These are phyloP conservation scores for Wickerhamiella kazuoi DNA, from an alignment of 805 yeast species.

Conservation along the genomic window DNA sequence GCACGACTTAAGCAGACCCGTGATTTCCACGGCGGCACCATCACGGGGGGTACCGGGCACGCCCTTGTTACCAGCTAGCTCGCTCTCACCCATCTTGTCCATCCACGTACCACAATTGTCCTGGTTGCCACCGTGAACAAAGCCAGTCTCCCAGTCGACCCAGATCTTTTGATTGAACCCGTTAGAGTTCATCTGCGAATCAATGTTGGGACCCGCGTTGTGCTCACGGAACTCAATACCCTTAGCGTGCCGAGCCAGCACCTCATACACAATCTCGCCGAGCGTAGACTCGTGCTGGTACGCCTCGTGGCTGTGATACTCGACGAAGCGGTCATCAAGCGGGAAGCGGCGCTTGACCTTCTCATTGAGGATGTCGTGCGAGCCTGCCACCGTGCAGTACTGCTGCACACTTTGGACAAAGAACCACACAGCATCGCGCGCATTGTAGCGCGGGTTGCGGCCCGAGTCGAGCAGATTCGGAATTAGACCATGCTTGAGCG, in stretches of 20 bases:
- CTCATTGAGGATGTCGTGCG: slow-evolving; percentile 42
- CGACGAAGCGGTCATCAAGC: slow-evolving; percentile 60
- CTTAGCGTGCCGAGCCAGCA: slow-evolving; percentile 69
- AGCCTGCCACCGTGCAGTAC: slow-evolving; percentile 48
- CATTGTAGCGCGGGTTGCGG: slow-evolving; percentile 82
- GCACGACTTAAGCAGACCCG: slow-evolving; percentile 70
- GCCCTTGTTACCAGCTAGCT: slow-evolving; percentile 68
- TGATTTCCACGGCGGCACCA: slow-evolving; percentile 90
- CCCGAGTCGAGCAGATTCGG: slow-evolving; percentile 90
- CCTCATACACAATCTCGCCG: slow-evolving; percentile 65
- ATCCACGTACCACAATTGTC: slow-evolving; percentile 97
- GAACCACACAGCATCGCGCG: slow-evolving; percentile 96
- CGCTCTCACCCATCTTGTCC: slow-evolving; percentile 98
- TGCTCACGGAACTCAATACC: slow-evolving; percentile 86
- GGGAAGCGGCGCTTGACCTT: slow-evolving; percentile 75
- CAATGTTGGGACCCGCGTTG: slow-evolving; percentile 78
- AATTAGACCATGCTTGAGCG: slow-evolving; percentile 85
- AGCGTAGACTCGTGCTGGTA: slow-evolving; percentile 54
- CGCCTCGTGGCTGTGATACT: slow-evolving; percentile 54
- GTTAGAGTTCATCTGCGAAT: slow-evolving; percentile 79
- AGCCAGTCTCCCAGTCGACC: slow-evolving; percentile 82
- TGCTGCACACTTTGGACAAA: slow-evolving; percentile 80
- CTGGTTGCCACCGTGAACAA: slow-evolving; percentile 81
- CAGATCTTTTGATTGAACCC: slow-evolving; percentile 72
- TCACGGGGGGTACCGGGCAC: slow-evolving; percentile 94